Conservation (phyloP, 2,329 filamentous ascomycete species). For the Pestalotiopsis fici region DNA sequence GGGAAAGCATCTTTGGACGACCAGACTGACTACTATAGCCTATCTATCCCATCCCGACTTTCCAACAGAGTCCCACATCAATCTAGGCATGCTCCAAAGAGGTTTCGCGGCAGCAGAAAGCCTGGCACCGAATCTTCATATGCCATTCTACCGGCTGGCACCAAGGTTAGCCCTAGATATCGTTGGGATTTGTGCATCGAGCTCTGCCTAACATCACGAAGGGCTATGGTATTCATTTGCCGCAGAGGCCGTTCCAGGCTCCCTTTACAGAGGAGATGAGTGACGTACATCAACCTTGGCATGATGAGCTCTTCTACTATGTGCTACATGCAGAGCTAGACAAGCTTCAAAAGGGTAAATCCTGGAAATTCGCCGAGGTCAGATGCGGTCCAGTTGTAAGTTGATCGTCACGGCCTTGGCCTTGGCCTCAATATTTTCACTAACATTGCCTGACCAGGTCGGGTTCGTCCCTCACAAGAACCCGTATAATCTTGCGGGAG, state of each 20-base stretch:
- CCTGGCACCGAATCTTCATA: constrained; percentile 1
- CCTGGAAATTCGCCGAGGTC: constrained; percentile 7
- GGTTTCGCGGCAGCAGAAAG: constrained; percentile 3
- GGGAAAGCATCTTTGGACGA: neutral
- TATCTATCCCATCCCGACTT: constrained; percentile 1
- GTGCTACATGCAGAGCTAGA: constrained; percentile 8
- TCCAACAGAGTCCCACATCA: constrained; percentile 1
- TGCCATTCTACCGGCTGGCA: neutral
- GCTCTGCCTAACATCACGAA: neutral
- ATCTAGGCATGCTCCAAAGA: constrained; percentile 6
- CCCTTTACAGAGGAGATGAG: constrained; percentile 6
- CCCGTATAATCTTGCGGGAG: neutral
- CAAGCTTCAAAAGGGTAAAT: constrained; percentile 4
- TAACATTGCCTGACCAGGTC: neutral
- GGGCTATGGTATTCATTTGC: constrained; percentile 7
- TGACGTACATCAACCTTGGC: constrained; percentile 1
- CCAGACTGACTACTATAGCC: neutral
- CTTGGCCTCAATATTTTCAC: neutral
- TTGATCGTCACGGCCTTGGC: neutral
- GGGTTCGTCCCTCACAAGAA: constrained; percentile 8
- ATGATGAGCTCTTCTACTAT: constrained; percentile 10
- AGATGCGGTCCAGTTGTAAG: constrained; percentile 4
- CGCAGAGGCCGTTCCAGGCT: constrained; percentile 4
- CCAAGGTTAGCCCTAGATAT: neutral
- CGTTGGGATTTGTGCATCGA: neutral